These are phyloP conservation scores for Bromus sterilis DNA, from an alignment of 176 grass and related monocot genomes.

Conservation along the genomic window DNA sequence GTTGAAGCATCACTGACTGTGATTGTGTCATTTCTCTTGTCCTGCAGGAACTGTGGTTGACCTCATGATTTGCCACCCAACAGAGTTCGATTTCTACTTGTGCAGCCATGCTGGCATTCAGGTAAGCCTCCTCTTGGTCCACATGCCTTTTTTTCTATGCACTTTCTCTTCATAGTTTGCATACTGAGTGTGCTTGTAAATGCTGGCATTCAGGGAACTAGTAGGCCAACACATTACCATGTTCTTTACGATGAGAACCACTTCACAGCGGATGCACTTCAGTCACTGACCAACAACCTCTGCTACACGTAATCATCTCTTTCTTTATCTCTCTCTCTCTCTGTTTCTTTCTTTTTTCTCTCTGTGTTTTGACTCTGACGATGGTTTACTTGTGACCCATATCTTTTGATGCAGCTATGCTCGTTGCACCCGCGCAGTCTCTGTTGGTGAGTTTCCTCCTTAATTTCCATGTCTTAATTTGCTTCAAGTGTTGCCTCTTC, in stretches of 20 bases:
- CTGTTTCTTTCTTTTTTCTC: not conserved
- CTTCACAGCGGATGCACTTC: conserved; percentile 61
- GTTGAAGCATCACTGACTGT: not conserved
- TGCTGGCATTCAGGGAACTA: conserved; percentile 71
- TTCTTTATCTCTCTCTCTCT: not conserved
- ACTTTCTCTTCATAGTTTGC: not conserved
- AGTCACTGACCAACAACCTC: conserved; percentile 82
- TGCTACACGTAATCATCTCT: conserved; percentile 68
- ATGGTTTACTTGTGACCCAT: not conserved
- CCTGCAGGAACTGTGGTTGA: conserved; percentile 79
- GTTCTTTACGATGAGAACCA: conserved; percentile 68
- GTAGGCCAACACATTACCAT: conserved; percentile 74
- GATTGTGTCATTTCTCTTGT: not conserved
- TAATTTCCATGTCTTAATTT: not conserved
- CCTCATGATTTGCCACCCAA: conserved; percentile 75
- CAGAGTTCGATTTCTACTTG: conserved; percentile 82
- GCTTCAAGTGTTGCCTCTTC: not conserved
- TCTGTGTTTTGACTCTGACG: not conserved
- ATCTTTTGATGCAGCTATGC: conserved; percentile 63
- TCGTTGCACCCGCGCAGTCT: conserved; percentile 79
- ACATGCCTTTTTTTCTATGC: not conserved
- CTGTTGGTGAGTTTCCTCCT: conserved; percentile 45
- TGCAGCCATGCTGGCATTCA: conserved; percentile 95
- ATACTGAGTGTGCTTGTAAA: not conserved
- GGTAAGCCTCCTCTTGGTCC: conserved; percentile 28